Base-by-base conservation (phyloP, 2,329 filamentous ascomycete species). In the Aspergillus luchuensis region DNA sequence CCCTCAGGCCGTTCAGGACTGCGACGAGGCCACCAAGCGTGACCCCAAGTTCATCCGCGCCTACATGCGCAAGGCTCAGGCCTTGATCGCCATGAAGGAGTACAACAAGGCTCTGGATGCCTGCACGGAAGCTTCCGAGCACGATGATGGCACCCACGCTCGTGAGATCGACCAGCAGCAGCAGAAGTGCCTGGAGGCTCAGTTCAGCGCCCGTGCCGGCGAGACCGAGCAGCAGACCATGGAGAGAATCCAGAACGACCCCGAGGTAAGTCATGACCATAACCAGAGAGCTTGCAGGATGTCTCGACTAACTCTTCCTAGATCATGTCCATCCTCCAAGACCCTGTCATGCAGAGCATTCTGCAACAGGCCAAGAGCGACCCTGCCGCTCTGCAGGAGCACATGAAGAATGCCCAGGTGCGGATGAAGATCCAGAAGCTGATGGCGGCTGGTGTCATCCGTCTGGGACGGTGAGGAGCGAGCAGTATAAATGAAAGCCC, bases 291-390 rank as follows among this genome's bases (percentile, higher is more conserved):
- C 49, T 39, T 13, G n/a, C 19, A 38, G 11, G 3, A 5, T 15
- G 1, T 36, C 19, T 8, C 57, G 67, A 68, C 70, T 57, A 48
- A 54, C 5, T 5, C 28, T 51, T 49, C 3, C 25, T 65, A 84
- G 88, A 97, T 98, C 75, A 91, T 96, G 85, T 79, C 83, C 64
- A 94, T 97, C 73, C 91, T 98, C 80, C 89, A 93, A 77, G 95
- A 99, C 74, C 95, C 95, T 15, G 89, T 99, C 74, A 98, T 99
- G 94, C 92, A 99, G 81, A 90, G 90, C 67, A 97, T 97, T 68
- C 86, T 98, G 59, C 93, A 98, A 77, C 95, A 99, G 81, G 95
- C 95, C 49, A 96, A 98, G 84, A 88, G 87, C 58, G 91, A 99
- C 72, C 95, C 95, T 17, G 90, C 90, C 52, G 95, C 95, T 49